A percentile compares a stretch with the other conserved stretches of the same genome.
Conservation (phyloP, 2,329 filamentous ascomycete species). For the Diplodia intermedia region DNA sequence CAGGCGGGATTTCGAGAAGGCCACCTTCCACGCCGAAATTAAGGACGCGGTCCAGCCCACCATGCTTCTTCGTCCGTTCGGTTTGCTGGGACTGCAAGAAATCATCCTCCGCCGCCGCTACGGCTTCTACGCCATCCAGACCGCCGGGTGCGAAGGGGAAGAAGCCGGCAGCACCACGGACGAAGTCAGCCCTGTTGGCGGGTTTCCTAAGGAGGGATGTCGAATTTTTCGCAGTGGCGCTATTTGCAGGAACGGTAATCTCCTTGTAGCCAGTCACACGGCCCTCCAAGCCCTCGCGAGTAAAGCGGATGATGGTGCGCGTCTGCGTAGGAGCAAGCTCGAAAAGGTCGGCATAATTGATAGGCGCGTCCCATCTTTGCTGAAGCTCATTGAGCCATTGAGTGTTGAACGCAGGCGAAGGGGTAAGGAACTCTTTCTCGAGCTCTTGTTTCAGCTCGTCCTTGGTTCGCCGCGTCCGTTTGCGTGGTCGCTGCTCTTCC, state of each 20-base stretch:
- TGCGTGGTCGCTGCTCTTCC: slow-evolving; percentile 59
- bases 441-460: slow-evolving; percentile 73
- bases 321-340: slow-evolving; percentile 89
- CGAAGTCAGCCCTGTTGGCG: slow-evolving; percentile 85
- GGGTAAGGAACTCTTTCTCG: slow-evolving; percentile 78
- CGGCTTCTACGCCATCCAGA: slow-evolving; percentile 82
- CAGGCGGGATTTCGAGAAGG: slow-evolving; percentile 81
- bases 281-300: slow-evolving; percentile 88
- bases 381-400: slow-evolving; percentile 91
- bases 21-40: slow-evolving; percentile 79
- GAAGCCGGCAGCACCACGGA: slow-evolving; percentile 89
- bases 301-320: slow-evolving; percentile 92
- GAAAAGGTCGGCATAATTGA: slow-evolving; percentile 84
- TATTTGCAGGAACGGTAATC: slow-evolving; percentile 87
- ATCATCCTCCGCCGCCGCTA: slow-evolving; percentile 83
- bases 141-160: slow-evolving; percentile 94
- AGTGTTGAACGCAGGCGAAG: slow-evolving; percentile 77
- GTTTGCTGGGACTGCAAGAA: slow-evolving; percentile 61
- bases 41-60: slow-evolving; percentile 81
- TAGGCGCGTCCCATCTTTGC: slow-evolving; percentile 83
- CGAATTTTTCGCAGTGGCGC: slow-evolving; percentile 92
- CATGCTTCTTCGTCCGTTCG: slow-evolving; percentile 49
- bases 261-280: slow-evolving; percentile 93
- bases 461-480: slow-evolving; percentile 61
- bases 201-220: slow-evolving; percentile 88